Conservation (phyloP, 139 green algal species). For the Coelastrella sp. region DNA sequence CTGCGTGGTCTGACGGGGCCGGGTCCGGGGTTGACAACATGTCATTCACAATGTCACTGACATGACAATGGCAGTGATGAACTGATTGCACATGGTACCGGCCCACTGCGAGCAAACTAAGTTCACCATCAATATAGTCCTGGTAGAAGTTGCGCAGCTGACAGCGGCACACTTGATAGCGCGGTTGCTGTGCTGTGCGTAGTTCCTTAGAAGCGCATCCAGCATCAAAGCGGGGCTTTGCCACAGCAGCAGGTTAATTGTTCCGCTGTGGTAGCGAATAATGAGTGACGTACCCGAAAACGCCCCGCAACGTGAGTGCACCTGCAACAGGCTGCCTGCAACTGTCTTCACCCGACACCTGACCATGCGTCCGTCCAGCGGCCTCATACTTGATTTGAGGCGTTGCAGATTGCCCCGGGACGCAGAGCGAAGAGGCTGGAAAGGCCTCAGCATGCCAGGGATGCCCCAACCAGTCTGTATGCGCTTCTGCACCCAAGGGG, state of each 20-base stretch:
- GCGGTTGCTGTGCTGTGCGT: no score
- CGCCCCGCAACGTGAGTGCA: slow-evolving; percentile 28
- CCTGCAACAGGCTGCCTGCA: background rate
- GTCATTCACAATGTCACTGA: no score
- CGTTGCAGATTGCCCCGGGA: slow-evolving; percentile 86
- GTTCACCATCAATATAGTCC: no score
- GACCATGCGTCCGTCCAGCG: background rate
- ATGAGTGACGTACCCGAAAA: slow-evolving; percentile 42
- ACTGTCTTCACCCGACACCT: background rate
- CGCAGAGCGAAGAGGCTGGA: slow-evolving; percentile 82
- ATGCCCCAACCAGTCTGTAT: slow-evolving; percentile 95
- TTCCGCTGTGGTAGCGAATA: background rate
- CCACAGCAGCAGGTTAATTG: background rate
- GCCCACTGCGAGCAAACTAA: no score
- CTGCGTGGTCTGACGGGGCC: no score
- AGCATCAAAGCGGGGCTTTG: no score
- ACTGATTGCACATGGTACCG: no score
- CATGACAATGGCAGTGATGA: no score
- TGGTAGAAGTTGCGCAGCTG: no score
- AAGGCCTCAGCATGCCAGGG: slow-evolving; percentile 87
- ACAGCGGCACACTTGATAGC: no score
- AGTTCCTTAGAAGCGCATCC: no score
- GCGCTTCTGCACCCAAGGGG: slow-evolving; percentile 89
- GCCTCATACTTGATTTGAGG: background rate
- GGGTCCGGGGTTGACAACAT: no score